Evolutionary conservation across 2,329 filamentous ascomycete genomes (phyloP).

Genomic region (Atkinsonella hypoxylon): DNA sequence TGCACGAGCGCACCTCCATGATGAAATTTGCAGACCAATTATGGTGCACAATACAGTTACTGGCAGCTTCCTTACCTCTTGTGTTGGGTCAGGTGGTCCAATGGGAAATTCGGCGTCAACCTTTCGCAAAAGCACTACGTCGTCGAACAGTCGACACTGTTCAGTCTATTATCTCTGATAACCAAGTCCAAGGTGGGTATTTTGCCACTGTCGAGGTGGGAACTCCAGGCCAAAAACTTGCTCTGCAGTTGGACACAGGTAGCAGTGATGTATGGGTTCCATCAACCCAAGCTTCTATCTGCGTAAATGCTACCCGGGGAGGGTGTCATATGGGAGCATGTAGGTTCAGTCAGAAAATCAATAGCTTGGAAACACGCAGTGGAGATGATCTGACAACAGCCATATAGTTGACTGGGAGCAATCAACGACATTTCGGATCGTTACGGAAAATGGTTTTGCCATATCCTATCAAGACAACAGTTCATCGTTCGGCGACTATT

Average conservation of each 20-base stretch:
- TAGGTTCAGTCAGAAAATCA: neutral
- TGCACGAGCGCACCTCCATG: neutral
- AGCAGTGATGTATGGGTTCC: constrained; percentile 55
- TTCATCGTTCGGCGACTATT: constrained; percentile 44
- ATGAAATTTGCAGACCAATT: neutral
- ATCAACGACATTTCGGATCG: constrained; percentile 31
- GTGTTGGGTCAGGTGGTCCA: constrained; percentile 26
- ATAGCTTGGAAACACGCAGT: constrained; percentile 16
- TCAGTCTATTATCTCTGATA: constrained; percentile 32
- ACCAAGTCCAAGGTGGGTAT: constrained; percentile 34
- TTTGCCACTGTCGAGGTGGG: constrained; percentile 46
- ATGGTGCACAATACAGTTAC: neutral
- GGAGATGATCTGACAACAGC: neutral
- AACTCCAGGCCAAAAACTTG: constrained; percentile 43
- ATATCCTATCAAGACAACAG: constrained; percentile 53
- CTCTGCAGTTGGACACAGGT: constrained; percentile 51
- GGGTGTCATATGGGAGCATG: constrained; percentile 21
- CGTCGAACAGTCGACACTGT: constrained; percentile 28
- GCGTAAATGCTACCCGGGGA: constrained; percentile 15
- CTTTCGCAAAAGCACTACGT: constrained; percentile 15
- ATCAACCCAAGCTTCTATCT: constrained; percentile 25
- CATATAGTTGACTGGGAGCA: neutral
- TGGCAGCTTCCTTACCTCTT: constrained; percentile 7
- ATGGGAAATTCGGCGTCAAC: constrained; percentile 32
- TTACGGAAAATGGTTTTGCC: constrained; percentile 33